Percentiles rank a stretch among this genome's conserved stretches.
phyloP scores from a whole-genome alignment of 2,329 filamentous ascomycete species.

The Diplodia sapinea region DNA sequence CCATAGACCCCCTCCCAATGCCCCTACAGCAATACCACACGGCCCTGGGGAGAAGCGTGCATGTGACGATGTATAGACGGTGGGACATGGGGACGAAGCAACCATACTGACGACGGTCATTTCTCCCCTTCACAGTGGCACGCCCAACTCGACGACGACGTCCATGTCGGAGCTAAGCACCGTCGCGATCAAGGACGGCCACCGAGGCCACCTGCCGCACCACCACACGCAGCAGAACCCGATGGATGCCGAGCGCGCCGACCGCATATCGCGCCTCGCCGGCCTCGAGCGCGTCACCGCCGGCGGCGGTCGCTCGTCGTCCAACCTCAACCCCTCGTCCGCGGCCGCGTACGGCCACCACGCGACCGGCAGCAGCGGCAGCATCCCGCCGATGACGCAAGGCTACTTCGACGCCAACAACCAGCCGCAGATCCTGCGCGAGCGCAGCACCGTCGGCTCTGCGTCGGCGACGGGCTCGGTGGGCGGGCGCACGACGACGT shows the following conservation, averaged over 20 bases:
- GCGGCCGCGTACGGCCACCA: conserved; percentile 45
- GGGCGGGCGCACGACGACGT: conserved; percentile 67
- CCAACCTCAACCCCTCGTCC: conserved; percentile 55
- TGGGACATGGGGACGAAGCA: background rate
- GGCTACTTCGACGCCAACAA: conserved; percentile 83
- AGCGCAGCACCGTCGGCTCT: conserved; percentile 87
- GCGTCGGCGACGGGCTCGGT: conserved; percentile 85
- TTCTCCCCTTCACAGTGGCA: conserved; percentile 67
- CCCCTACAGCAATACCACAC: conserved; percentile 16
- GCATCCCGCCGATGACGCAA: conserved; percentile 52
- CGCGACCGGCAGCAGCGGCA: conserved; percentile 42
- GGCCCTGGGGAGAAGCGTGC: conserved; percentile 30
- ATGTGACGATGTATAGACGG: conserved; percentile 27
- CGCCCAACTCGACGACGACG: conserved; percentile 89
- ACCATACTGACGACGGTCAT: conserved; percentile 30
- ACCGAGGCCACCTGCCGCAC: conserved; percentile 77
- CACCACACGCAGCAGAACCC: conserved; percentile 64
- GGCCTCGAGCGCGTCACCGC: conserved; percentile 88
- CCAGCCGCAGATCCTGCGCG: conserved; percentile 66
- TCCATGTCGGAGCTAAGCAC: conserved; percentile 91
- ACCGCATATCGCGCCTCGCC: conserved; percentile 91
- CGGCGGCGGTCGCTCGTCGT: conserved; percentile 62
- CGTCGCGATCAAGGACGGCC: conserved; percentile 94
- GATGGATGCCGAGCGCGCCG: conserved; percentile 88
- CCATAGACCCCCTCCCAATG: background rate